Conservation (phyloP, 1,139 yeast genomes). For the Debaryomyces subglobosus region DNA sequence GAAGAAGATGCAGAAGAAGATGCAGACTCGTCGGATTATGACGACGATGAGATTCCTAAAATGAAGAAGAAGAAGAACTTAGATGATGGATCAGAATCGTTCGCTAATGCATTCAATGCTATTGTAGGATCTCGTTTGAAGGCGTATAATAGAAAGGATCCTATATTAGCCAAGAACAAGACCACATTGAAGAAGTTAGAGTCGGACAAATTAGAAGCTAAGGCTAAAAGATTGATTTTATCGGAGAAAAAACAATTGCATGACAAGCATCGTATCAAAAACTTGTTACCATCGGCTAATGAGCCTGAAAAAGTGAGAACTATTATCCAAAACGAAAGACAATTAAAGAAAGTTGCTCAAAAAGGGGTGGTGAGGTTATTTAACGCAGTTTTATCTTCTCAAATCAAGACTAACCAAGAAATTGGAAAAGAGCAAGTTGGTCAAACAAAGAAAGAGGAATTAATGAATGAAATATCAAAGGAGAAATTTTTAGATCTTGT, state of each 20-base stretch:
- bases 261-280: conserved; percentile 68
- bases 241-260: conserved; percentile 71
- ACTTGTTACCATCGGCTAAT: conserved; percentile 64
- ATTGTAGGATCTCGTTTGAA: conserved; percentile 84
- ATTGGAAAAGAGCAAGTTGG: conserved; percentile 41
- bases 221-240: conserved; percentile 72
- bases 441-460: conserved; percentile 55
- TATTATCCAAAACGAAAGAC: conserved; percentile 68
- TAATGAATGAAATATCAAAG: conserved; percentile 80
- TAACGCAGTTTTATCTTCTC: conserved; percentile 88
- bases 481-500: conserved; percentile 89
- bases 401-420: conserved; percentile 57
- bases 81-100: conserved; percentile 71
- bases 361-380: conserved; percentile 90
- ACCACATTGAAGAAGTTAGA: conserved; percentile 72
- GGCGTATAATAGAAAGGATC: conserved; percentile 86
- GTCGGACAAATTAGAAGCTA: conserved; percentile 77
- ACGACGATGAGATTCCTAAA: conserved; percentile 39
- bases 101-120: conserved; percentile 82
- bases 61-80: conserved; percentile 55
- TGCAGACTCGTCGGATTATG: conserved; percentile 18
- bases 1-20: conserved; percentile 21
- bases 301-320: conserved; percentile 56
- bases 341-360: conserved; percentile 82
- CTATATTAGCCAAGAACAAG: conserved; percentile 82